A percentile compares a stretch with the other conserved stretches of the same genome.
These are phyloP conservation scores for Kitagawia praeruptora DNA, from an alignment of 129 eudicot genomes.

Conservation along the genomic window DNA sequence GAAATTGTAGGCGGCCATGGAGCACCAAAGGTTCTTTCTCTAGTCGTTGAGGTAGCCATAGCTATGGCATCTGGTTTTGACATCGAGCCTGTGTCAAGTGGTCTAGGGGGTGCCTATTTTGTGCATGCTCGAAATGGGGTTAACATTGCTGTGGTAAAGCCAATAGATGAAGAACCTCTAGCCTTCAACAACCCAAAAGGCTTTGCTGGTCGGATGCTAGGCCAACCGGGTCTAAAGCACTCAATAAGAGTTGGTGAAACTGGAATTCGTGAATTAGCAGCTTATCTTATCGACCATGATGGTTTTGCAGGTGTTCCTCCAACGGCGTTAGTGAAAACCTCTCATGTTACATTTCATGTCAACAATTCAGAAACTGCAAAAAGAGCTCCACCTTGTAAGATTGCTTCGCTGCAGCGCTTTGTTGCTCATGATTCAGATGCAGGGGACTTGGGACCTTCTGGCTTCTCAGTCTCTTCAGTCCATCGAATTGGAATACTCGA, in stretches of 20 bases:
- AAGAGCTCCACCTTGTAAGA: slow-evolving; percentile 40
- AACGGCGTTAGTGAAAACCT: slow-evolving; percentile 72
- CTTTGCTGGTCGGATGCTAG: slow-evolving; percentile 74
- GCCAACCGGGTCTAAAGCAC: slow-evolving; percentile 83
- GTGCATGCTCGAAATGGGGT: slow-evolving; percentile 43
- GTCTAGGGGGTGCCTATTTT: slow-evolving; percentile 89
- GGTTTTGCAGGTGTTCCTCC: slow-evolving; percentile 97
- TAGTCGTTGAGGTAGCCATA: slow-evolving; percentile 84
- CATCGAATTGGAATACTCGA: slow-evolving; percentile 89
- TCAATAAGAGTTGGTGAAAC: slow-evolving; percentile 88
- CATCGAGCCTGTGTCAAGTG: slow-evolving; percentile 65
- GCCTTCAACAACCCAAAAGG: slow-evolving; percentile 91
- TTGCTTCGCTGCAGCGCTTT: slow-evolving; percentile 83
- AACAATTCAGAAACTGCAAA: slow-evolving; percentile 14
- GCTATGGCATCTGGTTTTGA: slow-evolving; percentile 75
- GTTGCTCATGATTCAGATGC: slow-evolving; percentile 74
- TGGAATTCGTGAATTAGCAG: slow-evolving; percentile 82
- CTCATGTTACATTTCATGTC: slow-evolving; percentile 49
- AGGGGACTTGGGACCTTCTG: slow-evolving; percentile 88
- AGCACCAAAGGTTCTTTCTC: slow-evolving; percentile 60
- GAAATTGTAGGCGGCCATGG: slow-evolving; percentile 67
- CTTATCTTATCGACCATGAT: slow-evolving; percentile 83
- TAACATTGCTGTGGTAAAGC: slow-evolving; percentile 77
- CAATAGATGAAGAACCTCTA: slow-evolving; percentile 85
- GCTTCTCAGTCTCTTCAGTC: slow-evolving; percentile 61